Evolutionary conservation across 2,329 filamentous ascomycete species (phyloP), one percentile per base, ranked within the genome.

Genomic region (Arthrobotrys sphaeroides): DNA sequence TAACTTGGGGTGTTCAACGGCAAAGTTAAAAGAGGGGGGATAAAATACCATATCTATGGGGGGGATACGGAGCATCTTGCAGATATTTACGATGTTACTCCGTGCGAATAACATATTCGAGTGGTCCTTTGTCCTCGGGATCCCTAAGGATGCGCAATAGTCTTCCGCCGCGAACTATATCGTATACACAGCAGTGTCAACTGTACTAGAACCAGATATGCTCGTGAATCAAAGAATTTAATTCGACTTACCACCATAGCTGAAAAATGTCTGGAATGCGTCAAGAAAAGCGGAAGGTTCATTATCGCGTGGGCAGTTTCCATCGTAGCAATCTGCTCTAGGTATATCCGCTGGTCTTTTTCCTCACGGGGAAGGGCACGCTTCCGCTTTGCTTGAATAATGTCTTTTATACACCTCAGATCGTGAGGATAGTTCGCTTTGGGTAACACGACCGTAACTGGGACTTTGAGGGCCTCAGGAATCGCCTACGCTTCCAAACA

Each of bases 101-200:
- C 72, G 20, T 20, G 72, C 64, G 33, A 55, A 60, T 20, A 69
- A 42, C 72, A 75, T 75, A 42, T 69, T 69, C 5, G 47, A 47
- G 7, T 53, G 36, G 12, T 69, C 64, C 1, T 43, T 33, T 16
- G 47, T 64, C 26, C 72, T 42, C 5, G 72, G 64, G 16, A 75
- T 64, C 7, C 64, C 64, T 4, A 69, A 10, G 18, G 57, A 60
- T 7, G 72, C 72, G n/a, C 64, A 69, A 10, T 64, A 75, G 45
- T 69, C 72, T 36, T 75, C 72, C 9, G 72, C 36, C 40, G 72
- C 64, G 18, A 75, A 75, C 72, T 75, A 47, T 28, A n/a, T n/a
- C n/a, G n/a, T n/a, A n/a, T n/a, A n/a, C n/a, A n/a, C n/a, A n/a
- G n/a, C n/a, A 13, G 26, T 13, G 10, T 28, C n/a, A n/a, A 22